Evolutionary conservation across 2,329 filamentous ascomycete genomes (phyloP), one percentile per base, ranked within the genome.

Genomic region (Magnaporthales sp.): DNA sequence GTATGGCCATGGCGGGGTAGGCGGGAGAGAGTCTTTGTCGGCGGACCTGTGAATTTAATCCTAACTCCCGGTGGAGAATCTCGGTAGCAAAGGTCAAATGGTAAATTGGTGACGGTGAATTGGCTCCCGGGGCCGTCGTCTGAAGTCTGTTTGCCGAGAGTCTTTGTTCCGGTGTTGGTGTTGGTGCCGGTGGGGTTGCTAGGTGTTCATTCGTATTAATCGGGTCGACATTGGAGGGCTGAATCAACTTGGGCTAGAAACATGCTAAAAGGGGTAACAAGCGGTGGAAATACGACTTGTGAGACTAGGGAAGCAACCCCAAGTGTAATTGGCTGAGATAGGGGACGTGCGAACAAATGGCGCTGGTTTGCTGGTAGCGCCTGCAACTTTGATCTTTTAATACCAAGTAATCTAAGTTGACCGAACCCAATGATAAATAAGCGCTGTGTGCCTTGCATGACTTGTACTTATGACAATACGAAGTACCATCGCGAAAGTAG

Each of bases 1-100:
- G 51, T 29, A 66, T 61, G n/a, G 54, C 64, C 64, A 66, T 66
- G 32, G 51, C 58, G 64, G 11, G 63, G n/a, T 15, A 4, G 15
- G 22, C 30, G 32, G 9, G 26, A 15, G 22, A n/a, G 7, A 24
- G 32, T 15, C 24, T 6, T 63, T 7, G 15, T 13, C 4, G 3
- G 6, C 9, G 15, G 38, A 19, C 9, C 15, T 46, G 38, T 4
- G 19, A 46, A 46, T 46, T 3, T 19, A 19, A 46, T 46, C 9
- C 5, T 31, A n/a, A n/a, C n/a, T n/a, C n/a, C n/a, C n/a, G n/a
- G n/a, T n/a, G n/a, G n/a, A n/a, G n/a, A n/a, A n/a, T n/a, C n/a
- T n/a, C n/a, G n/a, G n/a, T n/a, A n/a, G n/a, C n/a, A n/a, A n/a
- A n/a, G n/a, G n/a, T n/a, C n/a, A 38, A 46, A 46, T 7, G 3